A percentile compares a stretch with the other conserved stretches of the same genome.
phyloP scores from a whole-genome alignment of 2,329 filamentous ascomycete species.

The Fusarium phyllophilum region DNA sequence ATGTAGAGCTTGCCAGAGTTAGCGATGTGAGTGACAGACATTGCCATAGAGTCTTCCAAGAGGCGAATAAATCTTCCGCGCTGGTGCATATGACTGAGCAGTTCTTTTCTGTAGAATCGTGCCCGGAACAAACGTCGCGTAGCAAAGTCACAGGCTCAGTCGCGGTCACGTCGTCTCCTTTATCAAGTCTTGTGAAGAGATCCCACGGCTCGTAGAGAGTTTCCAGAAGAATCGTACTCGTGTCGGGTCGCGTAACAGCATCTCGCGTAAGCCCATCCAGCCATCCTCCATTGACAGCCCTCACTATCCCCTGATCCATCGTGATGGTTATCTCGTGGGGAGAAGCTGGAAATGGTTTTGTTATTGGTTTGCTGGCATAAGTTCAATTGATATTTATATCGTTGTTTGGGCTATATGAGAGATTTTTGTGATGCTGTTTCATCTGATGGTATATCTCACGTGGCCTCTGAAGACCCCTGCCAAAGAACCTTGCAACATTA shows the following conservation, averaged over 20 bases:
- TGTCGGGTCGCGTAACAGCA: constrained; percentile 1
- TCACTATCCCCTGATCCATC: not conserved
- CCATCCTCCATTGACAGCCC: not conserved
- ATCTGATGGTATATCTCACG: not conserved
- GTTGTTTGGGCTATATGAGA: not conserved
- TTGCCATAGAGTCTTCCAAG: constrained; percentile 15
- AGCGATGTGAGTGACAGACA: constrained; percentile 1
- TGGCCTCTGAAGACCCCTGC: not conserved
- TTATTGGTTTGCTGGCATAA: not conserved
- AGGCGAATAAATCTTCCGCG: not conserved
- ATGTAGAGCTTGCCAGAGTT: not conserved
- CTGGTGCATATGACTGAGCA: not conserved
- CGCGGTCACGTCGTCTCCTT: accelerated
- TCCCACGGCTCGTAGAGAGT: not conserved
- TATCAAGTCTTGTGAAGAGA: not conserved
- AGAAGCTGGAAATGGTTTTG: not conserved
- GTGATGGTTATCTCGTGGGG: not conserved
- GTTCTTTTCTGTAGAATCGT: not conserved
- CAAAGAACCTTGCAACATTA: not conserved
- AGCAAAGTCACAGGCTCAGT: not conserved
- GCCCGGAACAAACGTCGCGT: not conserved
- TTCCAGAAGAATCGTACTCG: not conserved
- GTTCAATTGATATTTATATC: accelerated
- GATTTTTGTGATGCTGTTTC: not conserved
- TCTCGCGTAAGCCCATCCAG: not conserved